Evolutionary conservation across 2,329 filamentous ascomycete species (phyloP), one percentile per base, ranked within the genome.

Genomic region (Leptosphaerulina australis): DNA sequence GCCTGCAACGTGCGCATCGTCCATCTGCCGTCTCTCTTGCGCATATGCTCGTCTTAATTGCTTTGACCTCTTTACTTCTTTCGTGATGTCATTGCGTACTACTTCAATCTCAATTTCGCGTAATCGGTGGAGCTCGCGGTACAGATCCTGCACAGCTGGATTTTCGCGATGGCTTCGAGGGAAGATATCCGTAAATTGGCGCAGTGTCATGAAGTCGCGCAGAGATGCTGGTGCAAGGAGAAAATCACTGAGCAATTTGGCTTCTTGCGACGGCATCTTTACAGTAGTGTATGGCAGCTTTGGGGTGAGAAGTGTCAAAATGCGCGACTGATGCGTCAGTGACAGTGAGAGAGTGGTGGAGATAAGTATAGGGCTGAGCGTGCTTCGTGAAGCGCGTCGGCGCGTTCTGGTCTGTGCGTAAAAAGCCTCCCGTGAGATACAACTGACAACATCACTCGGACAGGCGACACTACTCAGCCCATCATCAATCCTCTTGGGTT

Each of bases 81-180:
- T 74, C 5, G 80, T 79, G 50, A 92, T 88, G 60, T 84, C 88
- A 70, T 64, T 75, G 44, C 84, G 79, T 11, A 95, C 85, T 3
- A 77, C 71, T 61, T 93, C 88, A 44, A 91, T 81, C 9, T 88
- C 77, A 37, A 81, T 79, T 54, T 86, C 84, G 45, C 91, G 84
- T 67, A 91, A 83, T 51, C 85, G 81, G 64, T 94, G 88, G 2
- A 96, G 80, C 69, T 94, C 88, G 37, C 88, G 84, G 69, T 95
- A 96, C 4, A 96, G 79, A 0, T 80, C 77, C 48, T 84, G 83
- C 37, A 93, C 80, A 47, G 87, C 84, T 0, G 88, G 83, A 36
- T 86, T 87, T 18, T 80, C 76, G 51, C 86, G 87, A 39, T 86
- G 78, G 29, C 82, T 73, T 40, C 81, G 83, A 9, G 91, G 90